Conservation (phyloP, 2,329 filamentous ascomycete species). For the Trichoderma breve region DNA sequence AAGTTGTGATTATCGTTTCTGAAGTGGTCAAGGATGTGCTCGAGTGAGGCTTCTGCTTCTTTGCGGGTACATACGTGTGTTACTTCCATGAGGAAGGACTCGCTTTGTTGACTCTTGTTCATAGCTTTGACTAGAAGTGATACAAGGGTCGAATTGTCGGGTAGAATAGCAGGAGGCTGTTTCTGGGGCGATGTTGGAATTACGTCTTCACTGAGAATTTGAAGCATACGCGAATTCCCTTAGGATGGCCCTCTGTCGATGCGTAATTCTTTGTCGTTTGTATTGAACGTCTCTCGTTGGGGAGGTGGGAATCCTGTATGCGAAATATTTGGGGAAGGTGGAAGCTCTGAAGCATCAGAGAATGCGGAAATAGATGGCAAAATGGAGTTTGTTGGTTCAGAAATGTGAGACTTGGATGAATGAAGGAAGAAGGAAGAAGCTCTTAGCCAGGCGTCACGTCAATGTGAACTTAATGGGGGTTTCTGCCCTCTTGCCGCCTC, state of each 20-base stretch:
- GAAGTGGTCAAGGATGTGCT: not conserved
- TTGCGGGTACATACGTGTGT: not conserved
- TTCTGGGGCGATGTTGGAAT: accelerated
- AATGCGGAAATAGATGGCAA: not conserved
- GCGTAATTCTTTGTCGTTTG: not conserved
- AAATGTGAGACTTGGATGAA: not conserved
- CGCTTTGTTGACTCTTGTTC: not conserved
- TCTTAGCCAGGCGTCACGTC: not conserved
- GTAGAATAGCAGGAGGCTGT: not conserved
- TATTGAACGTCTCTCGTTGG: not conserved
- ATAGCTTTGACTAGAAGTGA: not conserved
- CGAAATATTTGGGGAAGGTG: not conserved
- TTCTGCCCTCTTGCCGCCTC: not conserved
- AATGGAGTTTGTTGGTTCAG: not conserved
- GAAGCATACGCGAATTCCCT: too few relatives aligned
- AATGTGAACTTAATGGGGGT: not conserved
- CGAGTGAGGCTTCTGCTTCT: not conserved
- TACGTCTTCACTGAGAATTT: not conserved
- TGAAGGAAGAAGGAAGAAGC: not conserved
- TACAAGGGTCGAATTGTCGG: too few relatives aligned
- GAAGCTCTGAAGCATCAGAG: not conserved
- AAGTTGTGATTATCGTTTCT: not conserved
- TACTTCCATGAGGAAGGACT: not conserved
- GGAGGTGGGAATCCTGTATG: not conserved
- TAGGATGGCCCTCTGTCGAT: not conserved